Conservation (phyloP, 140 eudicot species). For the Anethum foeniculum region DNA sequence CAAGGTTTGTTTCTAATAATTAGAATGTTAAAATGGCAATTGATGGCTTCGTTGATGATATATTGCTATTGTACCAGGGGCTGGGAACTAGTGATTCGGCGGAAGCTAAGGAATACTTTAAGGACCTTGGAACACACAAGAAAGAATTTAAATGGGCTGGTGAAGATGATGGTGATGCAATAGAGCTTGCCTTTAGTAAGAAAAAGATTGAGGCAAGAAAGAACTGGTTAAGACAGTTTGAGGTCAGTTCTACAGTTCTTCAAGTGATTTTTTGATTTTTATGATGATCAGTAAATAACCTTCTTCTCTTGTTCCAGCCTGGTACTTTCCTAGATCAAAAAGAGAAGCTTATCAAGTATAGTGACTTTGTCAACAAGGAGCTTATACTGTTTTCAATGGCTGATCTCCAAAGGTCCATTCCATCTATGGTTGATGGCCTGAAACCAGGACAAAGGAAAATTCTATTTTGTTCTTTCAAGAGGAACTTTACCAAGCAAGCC, state of each 20-base stretch:
- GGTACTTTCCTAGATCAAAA: slow-evolving; percentile 70
- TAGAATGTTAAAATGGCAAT: neutral
- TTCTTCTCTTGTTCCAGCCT: slow-evolving; percentile 36
- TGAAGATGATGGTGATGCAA: slow-evolving; percentile 74
- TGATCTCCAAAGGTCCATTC: slow-evolving; percentile 86
- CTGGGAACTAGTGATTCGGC: slow-evolving; percentile 73
- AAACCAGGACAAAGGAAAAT: slow-evolving; percentile 96
- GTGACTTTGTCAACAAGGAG: slow-evolving; percentile 90
- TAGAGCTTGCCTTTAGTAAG: slow-evolving; percentile 89
- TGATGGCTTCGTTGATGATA: neutral
- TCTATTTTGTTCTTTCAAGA: slow-evolving; percentile 76
- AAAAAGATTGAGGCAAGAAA: slow-evolving; percentile 89
- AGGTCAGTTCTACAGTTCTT: slow-evolving; percentile 33
- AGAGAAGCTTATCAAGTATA: slow-evolving; percentile 59
- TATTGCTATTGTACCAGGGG: slow-evolving; percentile 40
- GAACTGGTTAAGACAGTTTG: slow-evolving; percentile 76
- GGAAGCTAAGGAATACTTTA: slow-evolving; percentile 74
- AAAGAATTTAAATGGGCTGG: slow-evolving; percentile 73
- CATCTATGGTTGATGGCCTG: slow-evolving; percentile 85
- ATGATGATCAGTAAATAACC: neutral
- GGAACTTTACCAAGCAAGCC: slow-evolving; percentile 49
- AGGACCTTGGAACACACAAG: slow-evolving; percentile 54
- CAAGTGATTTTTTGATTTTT: neutral
- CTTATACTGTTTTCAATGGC: slow-evolving; percentile 80
- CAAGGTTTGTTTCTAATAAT: slow-evolving; percentile 44